Base-by-base conservation (phyloP, 1,139 yeast genomes). In the Pichia sp. region DNA sequence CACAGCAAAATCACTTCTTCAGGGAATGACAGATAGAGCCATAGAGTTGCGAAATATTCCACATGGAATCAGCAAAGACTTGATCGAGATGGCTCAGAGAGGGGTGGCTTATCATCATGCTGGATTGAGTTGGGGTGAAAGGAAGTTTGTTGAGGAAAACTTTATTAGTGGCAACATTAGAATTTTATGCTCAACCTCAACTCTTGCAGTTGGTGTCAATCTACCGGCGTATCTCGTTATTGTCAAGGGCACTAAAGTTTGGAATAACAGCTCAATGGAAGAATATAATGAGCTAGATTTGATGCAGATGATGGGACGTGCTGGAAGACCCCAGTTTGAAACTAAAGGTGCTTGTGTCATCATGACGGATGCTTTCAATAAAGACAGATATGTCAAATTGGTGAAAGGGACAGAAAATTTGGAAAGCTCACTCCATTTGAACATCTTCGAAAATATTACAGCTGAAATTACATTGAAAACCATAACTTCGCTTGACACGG, bases 161-260 rank as follows among this genome's bases (percentile, higher is more conserved):
- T 81, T 79, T 54, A 64, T 73, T 1, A 63, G 62, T 16, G 82
- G 82, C 0, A 61, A 64, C 1, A 62, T 78, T 13, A 69, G 66
- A 50, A 66, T 77, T 4, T 59, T 82, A 30, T 80, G 84, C 49
- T 78, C 80, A 1, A 81, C 86, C 0, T 78, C 85, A 0, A 81
- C 99, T 1, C 76, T 93, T 60, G 99, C 98, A 0, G 89, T 97
- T 91, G 98, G 98, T 62, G 97, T 93, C 37, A 93, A 93, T 64
- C 75, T 93, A 57, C 97, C 98, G 1, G 98, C 98, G 0, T 93
- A 90, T 71, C 73, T 93, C 61, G 99, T 93, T 6, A 82, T 93
- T 48, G 87, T 93, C 58, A 93, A 93, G 67, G 98, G 98, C 23
- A 93, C 99, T 0, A 93, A 87, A 64, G 85, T 0, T 66, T 81